Evolutionary conservation across 306 rosid species (phyloP).

Genomic region (Ochetophila trinervis): DNA sequence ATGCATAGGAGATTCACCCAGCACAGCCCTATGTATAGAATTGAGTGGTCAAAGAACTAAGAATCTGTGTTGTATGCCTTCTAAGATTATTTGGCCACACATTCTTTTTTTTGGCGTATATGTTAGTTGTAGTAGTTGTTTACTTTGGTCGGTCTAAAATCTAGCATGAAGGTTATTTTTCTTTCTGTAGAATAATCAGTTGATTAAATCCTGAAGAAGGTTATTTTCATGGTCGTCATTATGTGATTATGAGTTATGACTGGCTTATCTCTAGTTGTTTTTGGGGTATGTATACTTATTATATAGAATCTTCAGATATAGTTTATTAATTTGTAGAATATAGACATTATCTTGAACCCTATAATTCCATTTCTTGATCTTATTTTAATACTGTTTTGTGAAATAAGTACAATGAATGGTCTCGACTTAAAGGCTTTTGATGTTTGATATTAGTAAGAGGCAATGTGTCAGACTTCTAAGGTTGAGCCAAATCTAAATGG

Average conservation of each 20-base stretch:
- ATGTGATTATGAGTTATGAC: background rate
- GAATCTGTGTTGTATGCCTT: too few species aligned
- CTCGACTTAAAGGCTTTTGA: background rate
- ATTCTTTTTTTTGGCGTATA: too few species aligned
- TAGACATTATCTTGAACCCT: background rate
- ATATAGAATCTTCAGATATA: background rate
- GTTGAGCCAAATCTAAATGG: background rate
- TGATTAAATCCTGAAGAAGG: too few species aligned
- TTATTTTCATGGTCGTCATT: background rate
- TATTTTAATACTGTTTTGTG: background rate
- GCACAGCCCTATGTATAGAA: too few species aligned
- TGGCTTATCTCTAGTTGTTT: background rate
- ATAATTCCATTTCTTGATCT: background rate
- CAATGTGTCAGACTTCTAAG: slow-evolving; percentile 3
- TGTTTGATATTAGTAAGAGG: background rate
- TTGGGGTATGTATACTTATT: background rate
- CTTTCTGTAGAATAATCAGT: too few species aligned
- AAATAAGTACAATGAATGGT: too few species aligned
- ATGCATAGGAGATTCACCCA: too few species aligned
- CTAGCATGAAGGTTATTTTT: too few species aligned
- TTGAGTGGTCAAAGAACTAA: too few species aligned
- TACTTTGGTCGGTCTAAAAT: too few species aligned
- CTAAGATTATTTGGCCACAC: too few species aligned
- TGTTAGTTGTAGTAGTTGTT: too few species aligned
- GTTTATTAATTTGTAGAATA: background rate